Evolutionary conservation across 2,329 filamentous ascomycete species (phyloP).

Genomic region (Colletotrichum eleusines): DNA sequence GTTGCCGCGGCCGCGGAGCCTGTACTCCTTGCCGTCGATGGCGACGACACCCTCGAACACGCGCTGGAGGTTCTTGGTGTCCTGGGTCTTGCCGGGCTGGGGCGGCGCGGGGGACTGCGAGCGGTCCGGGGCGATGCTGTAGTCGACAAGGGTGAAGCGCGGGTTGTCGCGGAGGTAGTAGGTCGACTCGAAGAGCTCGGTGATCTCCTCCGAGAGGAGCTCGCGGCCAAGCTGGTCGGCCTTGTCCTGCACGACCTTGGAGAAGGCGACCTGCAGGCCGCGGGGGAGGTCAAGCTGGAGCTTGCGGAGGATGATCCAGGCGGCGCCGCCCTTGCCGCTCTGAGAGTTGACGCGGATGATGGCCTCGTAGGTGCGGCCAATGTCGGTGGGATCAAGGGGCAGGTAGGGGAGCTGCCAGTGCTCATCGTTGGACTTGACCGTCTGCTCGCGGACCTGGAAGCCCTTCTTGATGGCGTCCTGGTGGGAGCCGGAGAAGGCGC

Average conservation of each 20-base stretch:
- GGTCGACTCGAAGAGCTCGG: constrained; percentile 85
- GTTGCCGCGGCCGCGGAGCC: constrained; percentile 84
- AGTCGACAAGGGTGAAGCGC: constrained; percentile 89
- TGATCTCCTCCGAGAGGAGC: constrained; percentile 86
- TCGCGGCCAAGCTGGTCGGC: constrained; percentile 88
- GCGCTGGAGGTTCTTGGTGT: constrained; percentile 82
- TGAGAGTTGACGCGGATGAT: constrained; percentile 98
- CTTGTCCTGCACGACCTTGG: constrained; percentile 83
- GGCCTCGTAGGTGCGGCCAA: constrained; percentile 96
- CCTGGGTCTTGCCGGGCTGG: constrained; percentile 76
- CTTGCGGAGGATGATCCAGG: constrained; percentile 92
- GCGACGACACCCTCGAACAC: constrained; percentile 87
- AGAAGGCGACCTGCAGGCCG: constrained; percentile 92
- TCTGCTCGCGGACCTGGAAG: constrained; percentile 77
- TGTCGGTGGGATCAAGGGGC: constrained; percentile 91
- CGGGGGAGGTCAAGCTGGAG: constrained; percentile 93
- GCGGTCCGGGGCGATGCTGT: constrained; percentile 88
- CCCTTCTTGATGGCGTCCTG: constrained; percentile 98
- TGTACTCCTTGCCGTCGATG: constrained; percentile 84
- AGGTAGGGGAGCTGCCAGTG: constrained; percentile 87
- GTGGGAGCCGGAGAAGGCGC: constrained; percentile 91
- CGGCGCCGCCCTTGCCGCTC: constrained; percentile 92
- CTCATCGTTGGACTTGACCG: constrained; percentile 70
- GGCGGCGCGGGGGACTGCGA: constrained; percentile 79
- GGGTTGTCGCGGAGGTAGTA: constrained; percentile 89